phyloP scores from a whole-genome alignment of 169 alveolate genomes.

The Perkinsus olseni region DNA sequence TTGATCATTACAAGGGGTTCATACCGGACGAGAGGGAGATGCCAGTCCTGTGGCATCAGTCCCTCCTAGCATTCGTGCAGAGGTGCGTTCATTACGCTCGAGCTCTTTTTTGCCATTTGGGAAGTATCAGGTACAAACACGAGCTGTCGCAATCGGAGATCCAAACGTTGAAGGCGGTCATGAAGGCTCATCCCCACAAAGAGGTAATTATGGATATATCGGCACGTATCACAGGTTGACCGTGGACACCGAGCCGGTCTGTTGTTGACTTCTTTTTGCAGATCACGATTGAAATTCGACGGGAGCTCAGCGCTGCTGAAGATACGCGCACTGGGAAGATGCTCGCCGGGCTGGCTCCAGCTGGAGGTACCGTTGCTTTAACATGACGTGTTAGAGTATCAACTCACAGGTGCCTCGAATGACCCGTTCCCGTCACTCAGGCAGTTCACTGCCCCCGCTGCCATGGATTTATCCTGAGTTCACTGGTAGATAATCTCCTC shows the following conservation, averaged over 20 bases:
- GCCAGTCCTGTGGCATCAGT: conserved; percentile 85
- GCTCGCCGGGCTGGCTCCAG: not conserved
- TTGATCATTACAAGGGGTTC: conserved; percentile 63
- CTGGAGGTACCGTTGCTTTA: not conserved
- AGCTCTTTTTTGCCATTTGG: not conserved
- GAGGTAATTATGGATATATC: not conserved
- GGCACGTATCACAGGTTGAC: not conserved
- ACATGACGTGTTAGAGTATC: not conserved
- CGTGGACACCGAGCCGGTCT: too few relatives aligned
- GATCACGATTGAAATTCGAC: not conserved
- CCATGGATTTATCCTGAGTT: not conserved
- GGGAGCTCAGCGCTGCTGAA: not conserved
- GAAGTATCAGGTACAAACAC: conserved; percentile 34
- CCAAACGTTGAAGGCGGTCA: not conserved
- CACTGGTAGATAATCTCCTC: not conserved
- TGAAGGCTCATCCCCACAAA: not conserved
- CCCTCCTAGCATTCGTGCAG: conserved; percentile 67
- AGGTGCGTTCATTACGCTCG: conserved; percentile 1
- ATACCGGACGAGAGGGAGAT: conserved; percentile 32
- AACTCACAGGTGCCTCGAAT: not conserved
- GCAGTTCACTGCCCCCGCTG: not conserved
- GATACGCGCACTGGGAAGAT: not conserved
- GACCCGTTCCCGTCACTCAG: not conserved
- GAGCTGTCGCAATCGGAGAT: not conserved
- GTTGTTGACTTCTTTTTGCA: not conserved